A percentile compares a stretch with the other conserved stretches of the same genome.
Conservation (phyloP, 345 rosid genomes). For the Viola odorata region DNA sequence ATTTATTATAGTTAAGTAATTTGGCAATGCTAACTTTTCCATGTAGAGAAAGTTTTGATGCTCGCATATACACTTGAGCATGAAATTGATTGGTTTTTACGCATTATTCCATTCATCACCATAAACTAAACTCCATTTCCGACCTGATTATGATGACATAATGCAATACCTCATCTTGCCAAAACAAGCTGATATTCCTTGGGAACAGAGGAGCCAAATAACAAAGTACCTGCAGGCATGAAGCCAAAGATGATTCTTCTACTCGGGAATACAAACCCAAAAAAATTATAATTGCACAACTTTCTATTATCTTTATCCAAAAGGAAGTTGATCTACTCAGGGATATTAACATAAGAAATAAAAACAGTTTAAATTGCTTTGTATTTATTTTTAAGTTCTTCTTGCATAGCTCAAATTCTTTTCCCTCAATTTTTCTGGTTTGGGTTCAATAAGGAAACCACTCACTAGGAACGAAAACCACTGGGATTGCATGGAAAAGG, state of each 20-base stretch:
- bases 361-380: not conserved
- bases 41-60: no score
- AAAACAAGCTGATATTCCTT: slow-evolving; percentile 72
- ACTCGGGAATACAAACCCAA: not conserved
- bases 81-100: not conserved
- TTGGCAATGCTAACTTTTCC: not conserved
- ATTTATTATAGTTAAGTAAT: not conserved
- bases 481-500: not conserved
- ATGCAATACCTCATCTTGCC: slow-evolving; percentile 94
- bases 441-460: not conserved
- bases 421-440: not conserved
- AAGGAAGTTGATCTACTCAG: no score
- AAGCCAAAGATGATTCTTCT: slow-evolving; percentile 8
- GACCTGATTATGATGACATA: slow-evolving; percentile 18
- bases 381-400: not conserved
- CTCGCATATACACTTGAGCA: not conserved
- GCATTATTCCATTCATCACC: slow-evolving; percentile 4
- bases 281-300: no score
- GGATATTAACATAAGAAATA: no score
- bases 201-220: slow-evolving; percentile 91
- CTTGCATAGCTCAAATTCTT: not conserved
- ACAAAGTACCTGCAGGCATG: slow-evolving; percentile 66
- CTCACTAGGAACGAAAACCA: not conserved
- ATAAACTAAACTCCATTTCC: slow-evolving; percentile 7
- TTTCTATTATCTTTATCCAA: no score